These are phyloP conservation scores for Yarrowia divulgata DNA, from an alignment of 805 yeast species.

Conservation along the genomic window DNA sequence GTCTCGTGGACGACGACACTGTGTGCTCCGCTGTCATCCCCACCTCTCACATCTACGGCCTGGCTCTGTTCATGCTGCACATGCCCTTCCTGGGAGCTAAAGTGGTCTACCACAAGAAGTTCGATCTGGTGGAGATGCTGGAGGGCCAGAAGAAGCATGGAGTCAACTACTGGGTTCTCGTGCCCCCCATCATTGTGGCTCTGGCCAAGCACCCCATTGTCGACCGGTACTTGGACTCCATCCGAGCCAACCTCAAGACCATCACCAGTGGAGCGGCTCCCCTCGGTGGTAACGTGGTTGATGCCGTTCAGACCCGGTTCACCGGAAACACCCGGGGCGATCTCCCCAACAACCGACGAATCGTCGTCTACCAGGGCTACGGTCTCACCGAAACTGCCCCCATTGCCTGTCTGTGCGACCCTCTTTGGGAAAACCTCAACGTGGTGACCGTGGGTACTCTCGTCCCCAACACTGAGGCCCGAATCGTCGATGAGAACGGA, in stretches of 20 bases:
- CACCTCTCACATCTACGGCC: constrained; percentile 51
- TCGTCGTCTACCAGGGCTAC: constrained; percentile 41
- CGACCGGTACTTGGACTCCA: constrained; percentile 55
- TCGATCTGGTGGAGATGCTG: constrained; percentile 36
- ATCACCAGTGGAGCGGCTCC: constrained; percentile 59
- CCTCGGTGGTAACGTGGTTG: constrained; percentile 45
- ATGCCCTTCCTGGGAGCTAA: constrained; percentile 32
- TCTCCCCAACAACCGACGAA: constrained; percentile 31
- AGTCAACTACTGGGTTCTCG: constrained; percentile 54
- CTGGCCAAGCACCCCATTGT: constrained; percentile 57
- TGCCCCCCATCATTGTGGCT: constrained; percentile 55
- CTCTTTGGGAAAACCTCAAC: constrained; percentile 14
- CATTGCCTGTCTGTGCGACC: constrained; percentile 40
- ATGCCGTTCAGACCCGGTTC: constrained; percentile 34
- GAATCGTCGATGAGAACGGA: constrained; percentile 37
- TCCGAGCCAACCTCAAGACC: constrained; percentile 53
- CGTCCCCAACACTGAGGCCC: constrained; percentile 29
- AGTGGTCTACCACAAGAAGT: constrained; percentile 33
- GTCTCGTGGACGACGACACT: constrained; percentile 56
- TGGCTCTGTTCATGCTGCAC: constrained; percentile 45
- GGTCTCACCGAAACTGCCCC: constrained; percentile 41
- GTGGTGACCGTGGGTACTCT: constrained; percentile 27
- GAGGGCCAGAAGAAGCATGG: constrained; percentile 43
- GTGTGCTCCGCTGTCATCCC: constrained; percentile 44
- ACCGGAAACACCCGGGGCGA: constrained; percentile 38